phyloP scores from a whole-genome alignment of 306 rosid genomes.

The Malus sieversii region DNA sequence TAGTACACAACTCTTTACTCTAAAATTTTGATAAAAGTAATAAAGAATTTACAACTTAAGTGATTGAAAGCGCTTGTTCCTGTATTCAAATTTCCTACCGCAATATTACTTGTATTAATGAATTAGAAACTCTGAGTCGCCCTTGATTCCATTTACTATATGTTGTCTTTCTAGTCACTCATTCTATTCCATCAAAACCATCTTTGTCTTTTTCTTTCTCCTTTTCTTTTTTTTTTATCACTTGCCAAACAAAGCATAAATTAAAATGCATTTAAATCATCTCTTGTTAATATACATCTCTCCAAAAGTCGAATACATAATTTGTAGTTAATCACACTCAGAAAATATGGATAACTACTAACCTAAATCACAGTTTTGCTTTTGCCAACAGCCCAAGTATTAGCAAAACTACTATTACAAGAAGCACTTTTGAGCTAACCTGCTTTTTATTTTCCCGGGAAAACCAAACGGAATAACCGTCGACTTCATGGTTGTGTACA shows the following conservation, averaged over 20 bases:
- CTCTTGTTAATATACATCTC: neutral
- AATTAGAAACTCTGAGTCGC: neutral
- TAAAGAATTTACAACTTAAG: too few relatives aligned
- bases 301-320: neutral
- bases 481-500: neutral
- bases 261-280: neutral
- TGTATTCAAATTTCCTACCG: neutral
- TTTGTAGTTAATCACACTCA: neutral
- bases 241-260: neutral
- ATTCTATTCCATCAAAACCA: neutral
- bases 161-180: neutral
- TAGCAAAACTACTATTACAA: neutral
- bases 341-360: neutral
- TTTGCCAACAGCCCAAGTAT: neutral
- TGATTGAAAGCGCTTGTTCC: too few relatives aligned
- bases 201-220: neutral
- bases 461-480: slow-evolving; percentile 2
- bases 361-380: neutral
- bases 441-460: slow-evolving; percentile 1
- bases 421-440: neutral
- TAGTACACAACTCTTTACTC: neutral
- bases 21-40: too few relatives aligned
- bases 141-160: neutral
- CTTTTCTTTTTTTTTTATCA: neutral
- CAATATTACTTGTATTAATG: neutral